A percentile compares a stretch with the other conserved stretches of the same genome.
Evolutionary conservation across 345 rosid genomes (phyloP).

Genomic region (Turritis glabra): DNA sequence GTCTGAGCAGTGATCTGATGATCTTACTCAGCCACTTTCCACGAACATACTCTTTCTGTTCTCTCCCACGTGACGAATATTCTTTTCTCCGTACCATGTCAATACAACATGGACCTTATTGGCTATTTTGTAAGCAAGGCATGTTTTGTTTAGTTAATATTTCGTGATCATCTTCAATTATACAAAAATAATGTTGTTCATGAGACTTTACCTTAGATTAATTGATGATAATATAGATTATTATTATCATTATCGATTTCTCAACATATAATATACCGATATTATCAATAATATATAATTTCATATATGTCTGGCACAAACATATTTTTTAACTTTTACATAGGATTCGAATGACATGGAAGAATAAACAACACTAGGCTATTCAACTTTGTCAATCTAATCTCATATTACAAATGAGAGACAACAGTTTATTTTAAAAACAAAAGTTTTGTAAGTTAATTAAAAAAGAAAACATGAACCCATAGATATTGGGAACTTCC

Average conservation of each 20-base stretch:
- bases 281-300: too few relatives aligned
- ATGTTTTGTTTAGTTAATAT: too few relatives aligned
- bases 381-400: background rate
- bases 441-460: background rate
- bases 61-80: conserved; percentile 23
- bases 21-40: conserved; percentile 19
- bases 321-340: too few relatives aligned
- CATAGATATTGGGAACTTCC: background rate
- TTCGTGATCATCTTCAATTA: too few relatives aligned
- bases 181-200: too few relatives aligned
- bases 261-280: too few relatives aligned
- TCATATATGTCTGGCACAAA: too few relatives aligned
- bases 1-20: conserved; percentile 19
- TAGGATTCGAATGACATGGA: too few relatives aligned
- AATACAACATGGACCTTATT: background rate
- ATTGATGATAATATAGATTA: too few relatives aligned
- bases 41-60: conserved; percentile 28
- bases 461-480: background rate
- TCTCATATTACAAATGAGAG: background rate
- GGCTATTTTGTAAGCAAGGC: background rate
- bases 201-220: too few relatives aligned
- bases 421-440: background rate
- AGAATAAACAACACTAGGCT: background rate
- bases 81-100: conserved; percentile 20
- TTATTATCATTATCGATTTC: too few relatives aligned